Conservation (phyloP, 805 yeast genomes). For the Wickerhamiella musiphila region DNA sequence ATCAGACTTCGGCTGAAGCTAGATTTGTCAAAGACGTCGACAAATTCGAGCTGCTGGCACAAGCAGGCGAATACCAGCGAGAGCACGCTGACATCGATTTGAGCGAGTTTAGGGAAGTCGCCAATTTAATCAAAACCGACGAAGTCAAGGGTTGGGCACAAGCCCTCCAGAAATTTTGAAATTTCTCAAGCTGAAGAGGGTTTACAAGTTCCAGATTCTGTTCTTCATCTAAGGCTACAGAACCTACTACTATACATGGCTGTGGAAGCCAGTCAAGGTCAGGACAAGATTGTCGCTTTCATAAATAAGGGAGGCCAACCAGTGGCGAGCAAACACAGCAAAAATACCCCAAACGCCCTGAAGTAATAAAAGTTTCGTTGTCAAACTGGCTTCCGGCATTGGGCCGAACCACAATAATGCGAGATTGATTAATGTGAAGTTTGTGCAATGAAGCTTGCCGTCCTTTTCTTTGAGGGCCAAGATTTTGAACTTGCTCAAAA, state of each 20-base stretch:
- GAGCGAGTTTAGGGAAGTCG: slow-evolving; percentile 50
- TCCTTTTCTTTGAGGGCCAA: slow-evolving; percentile 26
- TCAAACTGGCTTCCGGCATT: slow-evolving; percentile 61
- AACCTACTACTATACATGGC: too few relatives aligned
- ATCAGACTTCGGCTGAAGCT: slow-evolving; percentile 66
- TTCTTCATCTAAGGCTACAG: too few relatives aligned
- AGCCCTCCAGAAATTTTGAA: slow-evolving; percentile 19
- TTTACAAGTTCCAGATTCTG: too few relatives aligned
- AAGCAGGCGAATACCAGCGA: slow-evolving; percentile 49
- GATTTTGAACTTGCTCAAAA: slow-evolving; percentile 34
- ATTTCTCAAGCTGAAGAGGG: not conserved
- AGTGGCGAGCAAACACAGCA: slow-evolving; percentile 61
- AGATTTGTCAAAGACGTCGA: slow-evolving; percentile 86
- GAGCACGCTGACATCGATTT: slow-evolving; percentile 39
- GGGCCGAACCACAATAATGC: slow-evolving; percentile 81
- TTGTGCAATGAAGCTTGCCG: slow-evolving; percentile 35
- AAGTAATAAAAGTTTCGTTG: slow-evolving; percentile 36
- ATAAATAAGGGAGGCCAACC: slow-evolving; percentile 69
- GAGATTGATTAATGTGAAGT: slow-evolving; percentile 77
- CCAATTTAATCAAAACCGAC: slow-evolving; percentile 43
- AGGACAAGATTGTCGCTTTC: slow-evolving; percentile 86
- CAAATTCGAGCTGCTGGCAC: slow-evolving; percentile 61
- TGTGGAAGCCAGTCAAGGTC: too few relatives aligned
- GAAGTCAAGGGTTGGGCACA: slow-evolving; percentile 59
- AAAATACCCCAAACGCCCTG: slow-evolving; percentile 52